Base-by-base conservation (phyloP, 306 rosid genomes). In the Myrica gale region DNA sequence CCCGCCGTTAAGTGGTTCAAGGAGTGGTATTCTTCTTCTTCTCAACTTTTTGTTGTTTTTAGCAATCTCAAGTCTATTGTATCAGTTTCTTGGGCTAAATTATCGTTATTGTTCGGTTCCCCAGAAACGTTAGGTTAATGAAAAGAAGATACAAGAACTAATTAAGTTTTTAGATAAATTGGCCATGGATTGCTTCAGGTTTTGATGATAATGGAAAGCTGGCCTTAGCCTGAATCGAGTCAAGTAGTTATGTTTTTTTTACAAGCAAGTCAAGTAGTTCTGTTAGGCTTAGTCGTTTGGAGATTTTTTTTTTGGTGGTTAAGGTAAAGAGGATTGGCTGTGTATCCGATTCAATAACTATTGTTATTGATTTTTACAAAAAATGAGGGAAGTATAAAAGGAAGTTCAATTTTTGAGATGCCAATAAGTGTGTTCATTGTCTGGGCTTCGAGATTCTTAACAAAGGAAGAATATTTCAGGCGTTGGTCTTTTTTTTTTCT, bases 1-100 rank as follows among this genome's bases (percentile, higher is more conserved):
- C 92, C 96, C 50, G 92, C 93, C 1, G 92, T 85, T 72, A 90
- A 89, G 86, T 92, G 98, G 98, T 83, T 89, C 50, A 89, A 72
- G 82, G 90, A 90, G 84, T 92, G 98, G 98, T 92, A 84, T 45
- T 46, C 0, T 3, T 20, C 26, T 12, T 39, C 73, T 23, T 65
- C 20, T 50, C 12, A 8, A 0, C 13, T 62, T 21, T 21, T 2
- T 48, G 4, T n/a, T 50, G 3, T 44, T 52, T 46, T 54, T 2
- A 3, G 0, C 11, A 13, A 20, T 65, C 72, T 26, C 10, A 5
- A 51, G 74, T 46, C 16, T 21, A 11, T 37, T 12, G n/a, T 26
- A 32, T 58, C 20, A 17, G 68, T 50, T 50, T 74, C 21, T 51
- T 60, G 53, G 66, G 69, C 16, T 74, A 61, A 74, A 19, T 41